Conservation (phyloP, 306 rosid species). For the Echinosophora koreensis region DNA sequence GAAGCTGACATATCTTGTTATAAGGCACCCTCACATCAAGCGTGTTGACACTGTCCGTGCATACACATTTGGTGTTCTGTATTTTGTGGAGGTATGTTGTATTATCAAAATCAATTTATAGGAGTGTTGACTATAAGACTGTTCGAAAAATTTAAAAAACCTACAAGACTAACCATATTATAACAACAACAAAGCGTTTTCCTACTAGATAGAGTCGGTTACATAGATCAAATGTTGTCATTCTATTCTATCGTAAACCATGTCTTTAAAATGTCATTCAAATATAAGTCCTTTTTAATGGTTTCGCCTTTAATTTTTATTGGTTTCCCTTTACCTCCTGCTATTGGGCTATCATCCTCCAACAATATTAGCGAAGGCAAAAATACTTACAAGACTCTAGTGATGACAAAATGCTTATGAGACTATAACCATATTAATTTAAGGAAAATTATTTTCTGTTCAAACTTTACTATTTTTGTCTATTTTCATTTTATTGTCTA, state of each 20-base stretch:
- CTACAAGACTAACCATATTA: background rate
- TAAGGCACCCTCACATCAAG: slow-evolving; percentile 75
- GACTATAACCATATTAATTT: background rate
- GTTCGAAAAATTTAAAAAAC: too few relatives aligned
- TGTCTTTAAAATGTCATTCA: background rate
- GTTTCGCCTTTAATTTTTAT: background rate
- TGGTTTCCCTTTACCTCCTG: background rate
- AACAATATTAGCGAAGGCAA: background rate
- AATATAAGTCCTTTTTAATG: background rate
- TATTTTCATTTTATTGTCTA: background rate
- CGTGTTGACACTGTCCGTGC: slow-evolving; percentile 97
- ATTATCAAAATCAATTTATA: background rate
- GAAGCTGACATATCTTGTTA: slow-evolving; percentile 82
- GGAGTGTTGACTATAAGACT: background rate
- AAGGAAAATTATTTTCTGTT: background rate
- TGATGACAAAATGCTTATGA: background rate
- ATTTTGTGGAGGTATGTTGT: slow-evolving; percentile 89
- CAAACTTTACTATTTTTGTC: background rate
- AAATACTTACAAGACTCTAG: too few relatives aligned
- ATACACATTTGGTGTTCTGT: slow-evolving; percentile 94
- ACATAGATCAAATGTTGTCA: background rate
- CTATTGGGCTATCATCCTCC: background rate
- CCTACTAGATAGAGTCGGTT: background rate
- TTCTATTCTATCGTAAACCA: background rate
- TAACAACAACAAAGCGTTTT: background rate